Base-by-base conservation (phyloP, 2,329 filamentous ascomycete genomes). In the Verruconis gallopava region DNA sequence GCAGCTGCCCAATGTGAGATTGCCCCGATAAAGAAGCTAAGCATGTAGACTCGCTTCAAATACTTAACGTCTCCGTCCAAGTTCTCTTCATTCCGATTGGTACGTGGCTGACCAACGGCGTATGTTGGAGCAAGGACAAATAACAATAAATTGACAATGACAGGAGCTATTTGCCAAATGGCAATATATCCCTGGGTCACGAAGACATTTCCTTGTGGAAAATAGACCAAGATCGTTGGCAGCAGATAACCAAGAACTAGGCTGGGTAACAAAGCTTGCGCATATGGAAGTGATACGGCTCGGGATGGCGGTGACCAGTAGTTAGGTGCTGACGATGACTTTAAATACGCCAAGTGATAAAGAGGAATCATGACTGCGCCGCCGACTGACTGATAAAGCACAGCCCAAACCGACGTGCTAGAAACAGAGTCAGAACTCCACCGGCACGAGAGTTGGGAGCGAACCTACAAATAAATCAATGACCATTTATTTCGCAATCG, bases 341-440 rank as follows among this genome's bases (percentile, higher is more conserved):
- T 11, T 19, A 14, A 6, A 17, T 36, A 36, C 6, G 33, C 18
- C 6, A 36, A 17, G 15, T 36, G 18, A 36, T 9, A 9, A 11
- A 36, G 33, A 9, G 33, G 33, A 19, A 36, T 36, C 9, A 36
- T 36, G 9, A 36, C 33, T 14, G 33, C 33, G 33, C 33, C 33
- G 9, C 33, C 33, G 12, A 36, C 18, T 9, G 33, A 14, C 33
- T 36, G 33, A 17, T 36, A 36, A 6, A 36, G 18, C 11, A 36
- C 11, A 9, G 6, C 33, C 12, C 12, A 36, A 9, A 19, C 6
- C 18, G 33, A n/a, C 6, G 33, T 36, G 33, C 33, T 36, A 6
- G 33, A 14, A 6, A 9, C 25, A n/a, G 9, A 9, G n/a, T 30
- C n/a, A 30, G 25, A 9, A 9, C n/a, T 9, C 25, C 6, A 30